Evolutionary conservation across 164 flowering plant species (phyloP), one percentile per base, ranked within the genome.

Genomic region (Vitis rotundifolia): DNA sequence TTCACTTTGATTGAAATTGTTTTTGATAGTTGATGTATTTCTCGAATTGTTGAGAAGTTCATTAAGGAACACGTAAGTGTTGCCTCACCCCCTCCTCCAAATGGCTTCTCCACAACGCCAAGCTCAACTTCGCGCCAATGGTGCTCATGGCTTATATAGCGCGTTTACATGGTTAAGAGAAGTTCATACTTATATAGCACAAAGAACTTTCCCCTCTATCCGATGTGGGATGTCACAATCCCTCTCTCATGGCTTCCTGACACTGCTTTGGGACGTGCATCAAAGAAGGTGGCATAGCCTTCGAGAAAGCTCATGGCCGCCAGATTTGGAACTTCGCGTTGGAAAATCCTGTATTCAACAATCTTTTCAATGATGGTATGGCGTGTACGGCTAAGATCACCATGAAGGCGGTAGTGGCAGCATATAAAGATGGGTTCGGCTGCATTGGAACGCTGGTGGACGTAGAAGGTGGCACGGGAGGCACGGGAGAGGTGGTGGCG

Each of bases 381-480:
- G 74, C 68, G 1, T 79, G 81, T 52, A 64, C 82, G 6, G 19
- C 81, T 8, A 80, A 28, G 75, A 59, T 81, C 9, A 22, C 63
- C 3, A 37, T 64, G 15, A 56, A 44, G 59, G 83, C 76, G 1
- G 16, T 84, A 3, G 9, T 86, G 3, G 7, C 54, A 12, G 70
- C 8, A 1, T 83, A 85, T 29, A 68, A 66, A 53, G 77, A 76
- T 16, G 87, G 86, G n/a, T 81, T 88, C 26, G 56, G 48, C 1
- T 9, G 66, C 16, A 3, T 86, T 0, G 74, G 72, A 64, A 63
- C 82, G 3, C 8, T 88, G 54, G 85, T 83, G 8, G 89, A 85
- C 53, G 85, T 85, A 1, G 91, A 85, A 5, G 89, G 91, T 9
- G 87, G 44, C 16, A 74, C 51, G 0, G 84, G 86, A 13, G 48